Percentiles rank a stretch among this genome's conserved stretches.
Evolutionary conservation across 2,329 filamentous ascomycete genomes (phyloP).

Genomic region (Calonectria ilicicola): DNA sequence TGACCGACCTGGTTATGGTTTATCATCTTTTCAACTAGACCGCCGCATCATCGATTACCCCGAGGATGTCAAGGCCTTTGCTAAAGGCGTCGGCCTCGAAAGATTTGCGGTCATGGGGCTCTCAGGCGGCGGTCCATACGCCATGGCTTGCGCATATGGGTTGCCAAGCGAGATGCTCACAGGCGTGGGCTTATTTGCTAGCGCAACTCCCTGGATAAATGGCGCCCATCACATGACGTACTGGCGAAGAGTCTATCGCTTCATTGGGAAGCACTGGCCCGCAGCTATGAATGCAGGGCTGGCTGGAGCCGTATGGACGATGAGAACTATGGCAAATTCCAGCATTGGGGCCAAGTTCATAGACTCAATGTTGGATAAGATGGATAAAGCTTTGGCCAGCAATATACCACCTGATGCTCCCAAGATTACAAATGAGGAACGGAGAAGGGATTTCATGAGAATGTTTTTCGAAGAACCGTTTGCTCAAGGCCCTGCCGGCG

Average conservation of each 20-base stretch:
- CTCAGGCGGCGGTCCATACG: not conserved
- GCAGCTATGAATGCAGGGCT: not conserved
- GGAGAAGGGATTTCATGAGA: not conserved
- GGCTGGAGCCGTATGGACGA: too few species aligned
- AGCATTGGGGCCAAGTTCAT: not conserved
- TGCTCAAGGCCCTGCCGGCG: not conserved
- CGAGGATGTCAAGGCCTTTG: not conserved
- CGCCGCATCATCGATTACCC: not conserved
- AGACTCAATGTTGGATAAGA: not conserved
- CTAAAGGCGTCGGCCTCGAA: not conserved
- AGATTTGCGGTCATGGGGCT: not conserved
- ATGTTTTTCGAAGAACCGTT: not conserved
- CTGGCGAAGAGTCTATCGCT: not conserved
- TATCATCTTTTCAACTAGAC: not conserved
- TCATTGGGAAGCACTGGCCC: not conserved
- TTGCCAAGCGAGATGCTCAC: not conserved
- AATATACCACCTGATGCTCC: not conserved
- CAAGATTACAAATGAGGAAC: not conserved
- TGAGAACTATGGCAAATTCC: not conserved
- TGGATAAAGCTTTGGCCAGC: not conserved
- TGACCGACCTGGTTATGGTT: not conserved
- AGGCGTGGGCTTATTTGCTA: not conserved
- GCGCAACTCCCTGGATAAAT: not conserved
- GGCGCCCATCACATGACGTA: not conserved
- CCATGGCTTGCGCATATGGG: not conserved